Base-by-base conservation (phyloP, 805 yeast species). In the Candida ascalaphidarum region DNA sequence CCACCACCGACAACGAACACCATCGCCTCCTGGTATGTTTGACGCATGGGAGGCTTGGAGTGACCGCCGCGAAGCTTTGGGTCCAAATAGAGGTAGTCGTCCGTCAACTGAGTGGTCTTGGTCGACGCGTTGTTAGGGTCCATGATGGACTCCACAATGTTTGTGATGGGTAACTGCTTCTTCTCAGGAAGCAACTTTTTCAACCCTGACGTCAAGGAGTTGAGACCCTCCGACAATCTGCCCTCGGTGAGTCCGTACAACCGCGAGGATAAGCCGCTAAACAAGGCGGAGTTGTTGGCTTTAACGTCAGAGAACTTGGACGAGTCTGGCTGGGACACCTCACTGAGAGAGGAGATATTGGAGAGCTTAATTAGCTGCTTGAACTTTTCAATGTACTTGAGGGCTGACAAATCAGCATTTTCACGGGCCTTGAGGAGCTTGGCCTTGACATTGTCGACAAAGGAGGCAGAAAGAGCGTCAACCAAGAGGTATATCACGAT, bases 1-100 rank as follows among this genome's bases (percentile, higher is more conserved):
- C 97, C 97, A 20, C 98, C 98, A 15, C 98, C 99, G 31, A 92
- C 88, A 29, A 88, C 84, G 52, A 92, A 92, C 13, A 92, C 95
- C 27, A 84, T 61, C 2, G 94, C 75, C 40, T 85, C 92, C 34
- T 75, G 76, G 52, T 83, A 85, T 8, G 78, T 62, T 40, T 79
- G 82, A 47, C 95, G 74, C 52, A 76, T 81, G 21, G 96, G 96
- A 21, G 88, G 89, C 43, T 81, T 77, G 3, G 95, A 77, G 43
- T 81, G 88, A 5, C 94, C 80, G 4, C 97, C 97, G 39, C 97
- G 71, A 3, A 84, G 77, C 42, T 74, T 77, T 17, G 98, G 96
- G 52, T 92, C 96, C 46, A 84, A 81, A 50, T 78, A 89, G 32
- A 89, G 56, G 54, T 89, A 92, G 38, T 84, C 94, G 49, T 88